Percentiles rank a stretch among this genome's conserved stretches.
Conservation (phyloP, 148 eudicot species). For the Euryodendron excelsum region DNA sequence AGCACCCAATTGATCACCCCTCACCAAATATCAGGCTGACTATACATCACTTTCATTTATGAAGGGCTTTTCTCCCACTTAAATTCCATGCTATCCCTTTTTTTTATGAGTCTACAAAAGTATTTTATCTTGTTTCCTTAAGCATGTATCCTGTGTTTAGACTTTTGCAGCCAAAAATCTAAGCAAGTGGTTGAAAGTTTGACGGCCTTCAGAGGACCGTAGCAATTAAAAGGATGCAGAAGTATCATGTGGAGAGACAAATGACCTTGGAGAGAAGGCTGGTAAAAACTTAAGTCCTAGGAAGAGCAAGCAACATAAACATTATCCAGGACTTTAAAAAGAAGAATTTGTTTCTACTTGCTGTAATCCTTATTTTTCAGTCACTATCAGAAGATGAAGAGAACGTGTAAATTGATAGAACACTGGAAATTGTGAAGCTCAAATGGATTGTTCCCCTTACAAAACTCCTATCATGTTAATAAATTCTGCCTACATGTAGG, state of each 20-base stretch:
- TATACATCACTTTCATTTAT: not conserved
- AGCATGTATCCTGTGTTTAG: not conserved
- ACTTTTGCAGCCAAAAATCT: not conserved
- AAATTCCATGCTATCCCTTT: not conserved
- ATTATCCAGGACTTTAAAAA: not conserved
- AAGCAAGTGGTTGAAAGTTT: not conserved
- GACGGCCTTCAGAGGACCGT: not conserved
- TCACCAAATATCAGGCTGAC: no score
- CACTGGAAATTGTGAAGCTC: not conserved
- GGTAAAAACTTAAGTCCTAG: not conserved
- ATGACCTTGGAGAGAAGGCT: not conserved
- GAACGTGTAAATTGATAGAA: not conserved
- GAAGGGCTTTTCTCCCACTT: not conserved
- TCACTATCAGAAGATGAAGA: not conserved
- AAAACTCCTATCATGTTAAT: not conserved
- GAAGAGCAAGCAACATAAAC: not conserved
- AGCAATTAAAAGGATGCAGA: not conserved
- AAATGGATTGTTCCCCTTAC: not conserved
- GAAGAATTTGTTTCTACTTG: no score
- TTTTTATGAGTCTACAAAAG: not conserved
- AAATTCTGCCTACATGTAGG: not conserved
- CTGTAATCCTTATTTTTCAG: not conserved
- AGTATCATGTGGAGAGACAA: not conserved
- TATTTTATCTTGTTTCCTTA: not conserved
- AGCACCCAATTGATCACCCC: no score